Evolutionary conservation across 768 basidiomycete species (phyloP), one percentile per base, ranked within the genome.

Genomic region (Mycena alexandri): DNA sequence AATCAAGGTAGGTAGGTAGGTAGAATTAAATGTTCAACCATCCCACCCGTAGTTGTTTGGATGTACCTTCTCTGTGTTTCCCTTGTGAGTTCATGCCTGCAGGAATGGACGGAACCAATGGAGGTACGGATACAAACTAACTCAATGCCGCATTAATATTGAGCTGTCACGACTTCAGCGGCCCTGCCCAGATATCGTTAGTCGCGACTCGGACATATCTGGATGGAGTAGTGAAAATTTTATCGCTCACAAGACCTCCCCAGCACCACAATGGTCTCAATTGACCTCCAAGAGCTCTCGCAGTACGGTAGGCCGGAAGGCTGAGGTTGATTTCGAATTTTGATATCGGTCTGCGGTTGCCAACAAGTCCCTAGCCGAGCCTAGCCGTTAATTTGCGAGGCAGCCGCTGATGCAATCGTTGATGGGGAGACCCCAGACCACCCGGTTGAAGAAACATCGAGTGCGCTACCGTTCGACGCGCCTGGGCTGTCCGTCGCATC

Each of bases 251-350:
- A 52, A 52, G 5, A 52, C 51, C 51, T 52, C 51, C 51, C 29
- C 51, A 29, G 51, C 10, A 52, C 53, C 36, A 55, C 53, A 55
- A 38, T 55, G 53, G 53, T 24, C 53, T 22, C 53, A 36, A 55
- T 55, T 42, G 34, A 55, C 36, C 34, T 34, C 71, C 79, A 84
- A 34, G 74, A 82, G 43, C 81, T 89, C 10, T 81, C 82, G 74
- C 67, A 78, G 7, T 70, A 85, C 65, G n/a, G n/a, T n/a, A n/a
- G n/a, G n/a, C n/a, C n/a, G n/a, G n/a, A n/a, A n/a, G n/a, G n/a
- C n/a, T n/a, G n/a, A n/a, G n/a, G n/a, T n/a, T n/a, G n/a, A n/a
- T n/a, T n/a, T n/a, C n/a, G n/a, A n/a, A n/a, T n/a, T n/a, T n/a
- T n/a, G n/a, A n/a, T n/a, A n/a, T n/a, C n/a, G n/a, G n/a, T n/a